These are phyloP conservation scores for Groenewaldozyma tartarivorans DNA, from an alignment of 805 yeast species.

Conservation along the genomic window DNA sequence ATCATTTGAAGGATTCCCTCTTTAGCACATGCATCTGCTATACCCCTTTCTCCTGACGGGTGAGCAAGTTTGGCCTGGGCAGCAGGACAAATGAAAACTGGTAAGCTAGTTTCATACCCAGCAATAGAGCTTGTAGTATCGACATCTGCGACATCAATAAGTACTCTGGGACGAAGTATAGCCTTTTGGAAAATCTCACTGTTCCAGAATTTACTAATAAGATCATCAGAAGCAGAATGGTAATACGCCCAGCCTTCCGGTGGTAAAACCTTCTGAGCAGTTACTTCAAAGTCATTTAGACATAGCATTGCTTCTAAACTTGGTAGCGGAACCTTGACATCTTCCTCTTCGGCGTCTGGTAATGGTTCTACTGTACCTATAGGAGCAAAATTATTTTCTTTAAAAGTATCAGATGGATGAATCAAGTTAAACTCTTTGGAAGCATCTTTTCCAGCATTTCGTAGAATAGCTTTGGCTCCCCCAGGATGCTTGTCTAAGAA, in stretches of 20 bases:
- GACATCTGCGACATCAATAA: conserved; percentile 31
- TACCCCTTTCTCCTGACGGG: conserved; percentile 26
- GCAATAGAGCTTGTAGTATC: conserved; percentile 39
- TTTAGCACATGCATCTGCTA: conserved; percentile 28
- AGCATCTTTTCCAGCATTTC: conserved; percentile 44
- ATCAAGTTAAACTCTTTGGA: conserved; percentile 25
- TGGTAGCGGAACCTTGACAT: conserved; percentile 9
- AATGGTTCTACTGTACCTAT: conserved; percentile 12
- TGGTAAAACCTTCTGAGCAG: conserved; percentile 11
- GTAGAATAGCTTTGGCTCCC: conserved; percentile 36
- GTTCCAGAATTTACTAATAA: conserved; percentile 37
- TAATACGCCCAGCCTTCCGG: conserved; percentile 25
- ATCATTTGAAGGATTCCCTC: conserved; percentile 39
- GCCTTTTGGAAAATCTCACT: conserved; percentile 33
- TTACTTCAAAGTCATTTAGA: conserved; percentile 14
- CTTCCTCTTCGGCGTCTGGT: conserved; percentile 3
- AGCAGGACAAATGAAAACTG: conserved; percentile 37
- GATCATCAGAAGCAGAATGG: conserved; percentile 43
- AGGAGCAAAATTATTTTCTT: conserved; percentile 11
- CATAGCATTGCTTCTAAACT: conserved; percentile 14
- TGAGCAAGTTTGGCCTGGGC: conserved; percentile 28
- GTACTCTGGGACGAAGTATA: conserved; percentile 37
- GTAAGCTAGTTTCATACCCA: conserved; percentile 36
- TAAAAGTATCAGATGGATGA: conserved; percentile 21
- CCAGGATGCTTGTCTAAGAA: conserved; percentile 34